Conservation (phyloP, 495 filamentous ascomycete species). For the Penicillium atrosanguineum region DNA sequence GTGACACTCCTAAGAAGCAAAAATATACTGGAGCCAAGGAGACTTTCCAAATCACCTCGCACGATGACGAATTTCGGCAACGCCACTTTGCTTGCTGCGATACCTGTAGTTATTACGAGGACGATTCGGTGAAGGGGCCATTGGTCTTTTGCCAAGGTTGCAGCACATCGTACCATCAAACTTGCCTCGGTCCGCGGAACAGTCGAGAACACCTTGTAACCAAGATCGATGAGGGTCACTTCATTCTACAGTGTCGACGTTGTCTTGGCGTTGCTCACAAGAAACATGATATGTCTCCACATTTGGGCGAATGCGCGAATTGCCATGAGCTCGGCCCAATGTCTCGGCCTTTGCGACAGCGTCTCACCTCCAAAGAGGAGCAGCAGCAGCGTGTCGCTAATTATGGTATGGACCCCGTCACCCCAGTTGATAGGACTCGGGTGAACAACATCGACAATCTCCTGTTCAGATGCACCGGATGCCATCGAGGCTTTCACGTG, state of each 20-base stretch:
- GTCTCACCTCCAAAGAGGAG: constrained; percentile 72
- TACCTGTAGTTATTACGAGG: constrained; percentile 57
- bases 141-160: constrained; percentile 92
- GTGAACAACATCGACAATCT: constrained; percentile 75
- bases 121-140: constrained; percentile 53
- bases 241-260: constrained; percentile 85
- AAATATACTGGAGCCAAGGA: constrained; percentile 62
- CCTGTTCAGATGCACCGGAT: constrained; percentile 76
- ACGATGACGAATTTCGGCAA: constrained; percentile 58
- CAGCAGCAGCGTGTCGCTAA: constrained; percentile 77
- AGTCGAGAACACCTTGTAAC: constrained; percentile 86
- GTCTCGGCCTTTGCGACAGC: constrained; percentile 65
- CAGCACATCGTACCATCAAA: constrained; percentile 73
- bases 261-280: constrained; percentile 66
- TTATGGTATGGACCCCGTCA: constrained; percentile 72
- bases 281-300: constrained; percentile 67
- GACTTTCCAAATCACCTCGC: constrained; percentile 54
- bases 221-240: constrained; percentile 73
- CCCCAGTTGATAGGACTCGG: constrained; percentile 53
- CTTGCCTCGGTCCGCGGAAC: constrained; percentile 72
- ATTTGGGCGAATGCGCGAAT: constrained; percentile 63
- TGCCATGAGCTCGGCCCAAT: constrained; percentile 62
- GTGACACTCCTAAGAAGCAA: constrained; percentile 46
- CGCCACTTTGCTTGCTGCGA: constrained; percentile 71
- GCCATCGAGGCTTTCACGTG: constrained; percentile 78